Evolutionary conservation across 352 stramenopile genomes (phyloP).

Genomic region (Halophytophthora batemanensis): DNA sequence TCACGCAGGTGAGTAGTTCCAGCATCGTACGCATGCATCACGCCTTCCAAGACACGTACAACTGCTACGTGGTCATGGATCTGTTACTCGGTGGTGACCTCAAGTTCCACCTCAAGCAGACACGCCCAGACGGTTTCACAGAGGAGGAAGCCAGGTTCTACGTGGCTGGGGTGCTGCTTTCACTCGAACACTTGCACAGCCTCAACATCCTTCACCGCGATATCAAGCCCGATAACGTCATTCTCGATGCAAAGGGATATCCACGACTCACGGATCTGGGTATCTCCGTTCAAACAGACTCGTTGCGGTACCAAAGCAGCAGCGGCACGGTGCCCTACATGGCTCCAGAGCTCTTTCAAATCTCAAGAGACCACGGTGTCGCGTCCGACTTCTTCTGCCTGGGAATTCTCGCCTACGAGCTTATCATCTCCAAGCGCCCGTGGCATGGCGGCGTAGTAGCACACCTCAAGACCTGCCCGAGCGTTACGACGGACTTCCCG

Average conservation of each 20-base stretch:
- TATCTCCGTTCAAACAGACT: constrained; percentile 52
- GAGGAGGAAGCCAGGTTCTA: constrained; percentile 60
- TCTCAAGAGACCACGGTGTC: constrained; percentile 48
- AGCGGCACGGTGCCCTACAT: constrained; percentile 73
- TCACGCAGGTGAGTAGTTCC: constrained; percentile 44
- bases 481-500: constrained; percentile 24
- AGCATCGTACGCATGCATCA: constrained; percentile 65
- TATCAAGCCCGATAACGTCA: constrained; percentile 85
- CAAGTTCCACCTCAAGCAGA: constrained; percentile 58
- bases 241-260: constrained; percentile 77
- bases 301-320: constrained; percentile 42
- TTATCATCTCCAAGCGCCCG: constrained; percentile 44
- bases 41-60: constrained; percentile 58
- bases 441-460: constrained; percentile 33
- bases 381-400: constrained; percentile 65
- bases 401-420: constrained; percentile 51
- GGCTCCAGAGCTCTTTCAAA: constrained; percentile 64
- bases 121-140: constrained; percentile 49
- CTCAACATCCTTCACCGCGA: constrained; percentile 75
- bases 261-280: constrained; percentile 71
- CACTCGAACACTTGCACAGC: constrained; percentile 65
- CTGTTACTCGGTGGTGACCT: constrained; percentile 69
- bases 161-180: constrained; percentile 50
- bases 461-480: constrained; percentile 30
- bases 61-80: constrained; percentile 82